Conservation (phyloP, 2,329 filamentous ascomycete genomes). For the Penicillium sp. region DNA sequence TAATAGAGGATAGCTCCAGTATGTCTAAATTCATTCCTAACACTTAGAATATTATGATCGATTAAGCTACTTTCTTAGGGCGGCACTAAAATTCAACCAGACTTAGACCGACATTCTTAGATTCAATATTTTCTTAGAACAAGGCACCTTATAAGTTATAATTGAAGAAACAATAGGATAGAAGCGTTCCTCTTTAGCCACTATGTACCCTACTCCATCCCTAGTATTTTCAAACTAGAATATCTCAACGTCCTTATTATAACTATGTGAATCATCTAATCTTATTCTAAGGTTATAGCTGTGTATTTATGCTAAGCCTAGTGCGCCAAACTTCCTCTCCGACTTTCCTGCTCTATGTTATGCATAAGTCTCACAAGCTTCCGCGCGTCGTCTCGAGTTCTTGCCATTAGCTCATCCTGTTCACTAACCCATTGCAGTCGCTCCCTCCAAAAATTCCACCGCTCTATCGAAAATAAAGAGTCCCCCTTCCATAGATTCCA, state of each 20-base stretch:
- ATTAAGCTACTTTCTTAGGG: too few relatives aligned
- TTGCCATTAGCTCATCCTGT: not conserved
- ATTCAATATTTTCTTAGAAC: too few relatives aligned
- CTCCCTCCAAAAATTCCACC: not conserved
- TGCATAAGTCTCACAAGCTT: not conserved
- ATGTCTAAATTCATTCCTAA: too few relatives aligned
- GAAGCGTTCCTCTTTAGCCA: not conserved
- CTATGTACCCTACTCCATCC: not conserved
- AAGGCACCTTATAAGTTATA: too few relatives aligned
- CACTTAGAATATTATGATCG: too few relatives aligned
- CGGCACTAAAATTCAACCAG: too few relatives aligned
- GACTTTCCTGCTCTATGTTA: not conserved
- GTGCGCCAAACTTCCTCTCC: not conserved
- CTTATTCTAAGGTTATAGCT: not conserved
- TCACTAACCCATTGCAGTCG: not conserved
- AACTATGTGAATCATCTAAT: not conserved
- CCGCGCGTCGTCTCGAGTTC: not conserved
- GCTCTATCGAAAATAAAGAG: not conserved
- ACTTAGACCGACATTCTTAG: too few relatives aligned
- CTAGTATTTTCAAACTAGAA: not conserved
- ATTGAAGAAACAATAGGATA: too few relatives aligned
- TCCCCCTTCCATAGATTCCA: not conserved
- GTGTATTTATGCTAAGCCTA: not conserved
- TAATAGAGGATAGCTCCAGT: too few relatives aligned
- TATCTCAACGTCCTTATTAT: not conserved